Percentiles rank a stretch among this genome's conserved stretches.
Conservation (phyloP, 2,329 filamentous ascomycete genomes). For the Moelleriella libera region DNA sequence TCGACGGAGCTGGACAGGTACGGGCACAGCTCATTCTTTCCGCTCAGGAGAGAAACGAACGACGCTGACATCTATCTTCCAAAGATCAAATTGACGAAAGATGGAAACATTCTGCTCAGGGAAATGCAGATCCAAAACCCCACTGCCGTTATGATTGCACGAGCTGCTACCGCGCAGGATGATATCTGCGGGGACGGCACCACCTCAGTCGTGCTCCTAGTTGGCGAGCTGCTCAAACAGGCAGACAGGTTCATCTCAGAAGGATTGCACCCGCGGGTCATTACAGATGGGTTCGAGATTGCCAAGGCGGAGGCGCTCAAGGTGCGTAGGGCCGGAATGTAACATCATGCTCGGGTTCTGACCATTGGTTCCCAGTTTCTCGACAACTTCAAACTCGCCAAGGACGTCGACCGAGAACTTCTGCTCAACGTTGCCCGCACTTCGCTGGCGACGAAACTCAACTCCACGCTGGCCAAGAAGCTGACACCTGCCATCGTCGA, state of each 20-base stretch:
- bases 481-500: constrained; percentile 94
- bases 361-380: constrained; percentile 52
- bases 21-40: constrained; percentile 13
- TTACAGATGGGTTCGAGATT: constrained; percentile 95
- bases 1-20: constrained; percentile 58
- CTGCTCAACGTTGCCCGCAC: constrained; percentile 87
- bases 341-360: not conserved
- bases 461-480: constrained; percentile 73
- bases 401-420: constrained; percentile 84
- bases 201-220: constrained; percentile 86
- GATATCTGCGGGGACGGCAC: constrained; percentile 98
- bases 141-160: constrained; percentile 73
- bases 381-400: constrained; percentile 80
- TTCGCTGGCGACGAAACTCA: constrained; percentile 90
- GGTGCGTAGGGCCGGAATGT: constrained; percentile 26
- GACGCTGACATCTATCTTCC: constrained; percentile 11
- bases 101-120: constrained; percentile 74
- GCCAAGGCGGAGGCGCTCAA: constrained; percentile 87
- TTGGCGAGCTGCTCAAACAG: constrained; percentile 95
- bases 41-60: constrained; percentile 11
- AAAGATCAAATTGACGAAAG: constrained; percentile 97
- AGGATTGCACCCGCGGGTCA: constrained; percentile 90
- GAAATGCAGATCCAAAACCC: constrained; percentile 97
- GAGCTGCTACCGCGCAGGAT: constrained; percentile 90
- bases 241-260: constrained; percentile 92